A percentile compares a stretch with the other conserved stretches of the same genome.
Evolutionary conservation across 192 early-diverging fungal species (phyloP).

Genomic region (Paraglomus brasilianum): DNA sequence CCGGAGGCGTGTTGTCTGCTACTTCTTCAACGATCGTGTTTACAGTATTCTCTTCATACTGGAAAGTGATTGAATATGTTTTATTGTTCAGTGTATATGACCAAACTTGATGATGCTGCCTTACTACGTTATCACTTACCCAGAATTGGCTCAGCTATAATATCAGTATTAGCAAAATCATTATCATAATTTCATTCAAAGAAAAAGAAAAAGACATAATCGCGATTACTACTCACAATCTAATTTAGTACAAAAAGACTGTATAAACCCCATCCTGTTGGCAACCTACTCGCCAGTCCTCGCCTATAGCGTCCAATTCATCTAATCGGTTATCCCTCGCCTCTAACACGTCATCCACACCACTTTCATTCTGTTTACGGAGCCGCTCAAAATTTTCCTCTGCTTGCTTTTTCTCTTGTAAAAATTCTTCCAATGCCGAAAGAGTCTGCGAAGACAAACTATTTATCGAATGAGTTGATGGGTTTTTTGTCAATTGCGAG

Average conservation of each 20-base stretch:
- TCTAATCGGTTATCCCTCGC: constrained; percentile 33
- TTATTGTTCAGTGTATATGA: neutral
- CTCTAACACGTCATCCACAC: constrained; percentile 1
- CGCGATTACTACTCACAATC: neutral
- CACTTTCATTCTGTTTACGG: constrained; percentile 50
- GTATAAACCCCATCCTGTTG: constrained; percentile 74
- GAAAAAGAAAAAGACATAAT: neutral
- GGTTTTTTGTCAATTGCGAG: too few species aligned
- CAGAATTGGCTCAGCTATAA: constrained; percentile 51
- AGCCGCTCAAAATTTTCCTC: constrained; percentile 64
- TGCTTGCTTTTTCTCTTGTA: constrained; percentile 58
- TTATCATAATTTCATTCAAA: neutral
- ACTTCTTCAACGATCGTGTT: constrained; percentile 40
- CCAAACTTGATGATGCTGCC: neutral
- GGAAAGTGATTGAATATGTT: neutral
- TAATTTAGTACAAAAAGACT: constrained; percentile 38
- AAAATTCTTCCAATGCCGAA: constrained; percentile 29
- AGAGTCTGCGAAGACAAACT: constrained; percentile 25
- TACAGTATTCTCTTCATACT: constrained; percentile 48
- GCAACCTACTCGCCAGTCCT: constrained; percentile 44
- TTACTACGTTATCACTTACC: constrained; percentile 42
- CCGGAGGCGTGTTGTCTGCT: constrained; percentile 36
- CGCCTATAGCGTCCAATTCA: constrained; percentile 28
- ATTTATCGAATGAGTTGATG: neutral
- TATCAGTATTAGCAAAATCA: too few species aligned